Evolutionary conservation across 495 filamentous ascomycete genomes (phyloP).

Genomic region (Podospora didyma): DNA sequence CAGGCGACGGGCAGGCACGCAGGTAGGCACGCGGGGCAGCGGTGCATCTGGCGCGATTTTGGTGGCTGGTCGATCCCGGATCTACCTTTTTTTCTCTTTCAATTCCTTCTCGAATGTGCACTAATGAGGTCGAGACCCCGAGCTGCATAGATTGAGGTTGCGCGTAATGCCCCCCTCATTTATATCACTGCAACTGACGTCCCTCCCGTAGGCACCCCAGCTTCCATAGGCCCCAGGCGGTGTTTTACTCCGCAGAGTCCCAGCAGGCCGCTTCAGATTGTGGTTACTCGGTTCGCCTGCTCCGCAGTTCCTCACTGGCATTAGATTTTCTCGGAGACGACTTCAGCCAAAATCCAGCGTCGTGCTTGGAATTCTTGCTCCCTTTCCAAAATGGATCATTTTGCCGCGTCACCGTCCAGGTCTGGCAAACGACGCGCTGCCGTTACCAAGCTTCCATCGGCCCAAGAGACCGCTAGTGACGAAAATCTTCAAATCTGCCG

Average conservation of each 20-base stretch:
- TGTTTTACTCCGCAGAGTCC: not conserved
- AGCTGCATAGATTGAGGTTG: not conserved
- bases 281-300: conserved; percentile 4
- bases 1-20: no score
- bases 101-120: not conserved
- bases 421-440: conserved; percentile 10
- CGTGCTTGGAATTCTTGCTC: conserved; percentile 7
- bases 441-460: conserved; percentile 13
- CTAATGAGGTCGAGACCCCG: not conserved
- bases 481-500: conserved; percentile 25
- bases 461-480: no score
- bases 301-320: conserved; percentile 21
- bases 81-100: not conserved
- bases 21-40: no score
- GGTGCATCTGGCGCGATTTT: no score
- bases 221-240: not conserved
- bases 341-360: conserved; percentile 29
- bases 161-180: not conserved
- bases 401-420: conserved; percentile 21
- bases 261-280: not conserved
- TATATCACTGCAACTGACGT: not conserved
- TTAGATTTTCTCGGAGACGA: conserved; percentile 4
- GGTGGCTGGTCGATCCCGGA: no score
- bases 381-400: conserved; percentile 19
- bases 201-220: not conserved